phyloP scores from a whole-genome alignment of 495 filamentous ascomycete species.

The Thozetella sp. region DNA sequence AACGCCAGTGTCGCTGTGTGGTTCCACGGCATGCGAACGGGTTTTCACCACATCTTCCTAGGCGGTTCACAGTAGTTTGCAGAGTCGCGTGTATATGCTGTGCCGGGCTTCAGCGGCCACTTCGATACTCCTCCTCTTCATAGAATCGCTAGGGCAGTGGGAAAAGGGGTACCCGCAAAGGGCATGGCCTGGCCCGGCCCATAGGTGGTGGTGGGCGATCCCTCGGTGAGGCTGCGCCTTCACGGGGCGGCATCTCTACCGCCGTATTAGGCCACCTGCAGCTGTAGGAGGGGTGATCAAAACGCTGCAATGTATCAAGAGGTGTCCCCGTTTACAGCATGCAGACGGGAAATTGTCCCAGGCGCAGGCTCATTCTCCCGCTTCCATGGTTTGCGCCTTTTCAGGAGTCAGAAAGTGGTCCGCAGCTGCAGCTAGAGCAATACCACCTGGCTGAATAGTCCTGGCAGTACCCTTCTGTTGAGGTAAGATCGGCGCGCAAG shows the following conservation, averaged over 20 bases:
- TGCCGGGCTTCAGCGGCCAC: not conserved
- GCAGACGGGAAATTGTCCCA: slow-evolving; percentile 8
- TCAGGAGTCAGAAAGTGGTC: not conserved
- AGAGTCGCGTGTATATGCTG: not conserved
- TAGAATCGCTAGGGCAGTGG: not conserved
- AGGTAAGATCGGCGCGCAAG: not conserved
- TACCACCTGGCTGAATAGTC: not conserved
- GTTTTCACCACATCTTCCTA: slow-evolving; percentile 11
- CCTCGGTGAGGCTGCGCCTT: slow-evolving; percentile 17
- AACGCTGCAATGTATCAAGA: slow-evolving; percentile 21
- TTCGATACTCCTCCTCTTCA: slow-evolving; percentile 6
- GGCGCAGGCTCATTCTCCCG: not conserved
- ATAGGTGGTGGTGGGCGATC: slow-evolving; percentile 12
- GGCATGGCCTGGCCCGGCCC: slow-evolving; percentile 2
- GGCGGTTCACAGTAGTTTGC: not conserved
- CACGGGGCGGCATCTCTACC: slow-evolving; percentile 18
- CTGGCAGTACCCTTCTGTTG: not conserved
- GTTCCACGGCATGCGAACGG: slow-evolving; percentile 26
- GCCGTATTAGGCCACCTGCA: slow-evolving; percentile 29
- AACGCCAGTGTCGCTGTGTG: slow-evolving; percentile 13
- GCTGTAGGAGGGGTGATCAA: slow-evolving; percentile 16
- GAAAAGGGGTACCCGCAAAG: not conserved
- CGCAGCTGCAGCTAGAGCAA: not conserved
- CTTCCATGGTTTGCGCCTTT: not conserved
- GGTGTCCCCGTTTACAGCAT: slow-evolving; percentile 16